These are phyloP conservation scores for Exophiala viscosa DNA, from an alignment of 2,329 filamentous ascomycete species.

Conservation along the genomic window DNA sequence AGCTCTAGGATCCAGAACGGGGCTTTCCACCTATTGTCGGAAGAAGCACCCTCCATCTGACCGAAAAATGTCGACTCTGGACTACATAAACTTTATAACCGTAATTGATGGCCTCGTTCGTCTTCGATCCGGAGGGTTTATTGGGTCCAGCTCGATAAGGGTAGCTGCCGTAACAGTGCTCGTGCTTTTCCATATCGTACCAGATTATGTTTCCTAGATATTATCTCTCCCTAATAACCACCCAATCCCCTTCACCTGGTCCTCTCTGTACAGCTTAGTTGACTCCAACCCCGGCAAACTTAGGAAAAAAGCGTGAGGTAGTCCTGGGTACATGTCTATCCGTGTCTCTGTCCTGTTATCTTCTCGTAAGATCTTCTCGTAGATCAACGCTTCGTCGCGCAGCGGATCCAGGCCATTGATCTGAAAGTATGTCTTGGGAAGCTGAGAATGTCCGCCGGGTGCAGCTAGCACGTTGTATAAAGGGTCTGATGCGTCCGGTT, in stretches of 20 bases:
- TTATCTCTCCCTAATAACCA: too few species aligned
- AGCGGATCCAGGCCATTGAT: background rate
- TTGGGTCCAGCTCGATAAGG: too few species aligned
- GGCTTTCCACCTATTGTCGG: too few species aligned
- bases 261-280: background rate
- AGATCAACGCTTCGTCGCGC: background rate
- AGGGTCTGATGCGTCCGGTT: slow-evolving; percentile 7
- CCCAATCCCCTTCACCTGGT: background rate
- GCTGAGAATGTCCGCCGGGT: background rate
- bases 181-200: too few species aligned
- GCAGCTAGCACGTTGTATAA: background rate
- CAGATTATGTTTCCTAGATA: too few species aligned
- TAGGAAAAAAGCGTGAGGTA: background rate
- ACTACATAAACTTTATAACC: too few species aligned
- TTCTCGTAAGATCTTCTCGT: background rate
- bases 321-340: background rate
- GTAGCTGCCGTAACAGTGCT: too few species aligned
- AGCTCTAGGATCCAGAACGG: too few species aligned
- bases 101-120: too few species aligned
- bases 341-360: background rate
- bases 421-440: background rate
- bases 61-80: too few species aligned
- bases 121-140: too few species aligned
- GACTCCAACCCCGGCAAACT: background rate
- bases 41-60: too few species aligned